Evolutionary conservation across 2,329 filamentous ascomycete species (phyloP).

Genomic region (Colletotrichum theobromicola): DNA sequence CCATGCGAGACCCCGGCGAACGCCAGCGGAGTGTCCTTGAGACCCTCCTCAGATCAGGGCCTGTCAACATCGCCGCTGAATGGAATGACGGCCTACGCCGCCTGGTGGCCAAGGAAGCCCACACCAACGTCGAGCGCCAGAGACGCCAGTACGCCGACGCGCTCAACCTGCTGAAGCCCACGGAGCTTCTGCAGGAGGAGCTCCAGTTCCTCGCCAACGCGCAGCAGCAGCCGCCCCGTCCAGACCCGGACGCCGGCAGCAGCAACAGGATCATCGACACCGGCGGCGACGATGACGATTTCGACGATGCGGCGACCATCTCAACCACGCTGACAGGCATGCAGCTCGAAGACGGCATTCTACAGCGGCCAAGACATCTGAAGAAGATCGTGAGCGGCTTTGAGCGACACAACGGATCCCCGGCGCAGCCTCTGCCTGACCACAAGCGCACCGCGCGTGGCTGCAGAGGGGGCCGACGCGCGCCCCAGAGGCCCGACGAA

Average conservation of each 20-base stretch:
- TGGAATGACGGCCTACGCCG: background rate
- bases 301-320: background rate
- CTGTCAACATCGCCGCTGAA: background rate
- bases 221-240: background rate
- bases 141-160: background rate
- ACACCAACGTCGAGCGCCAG: background rate
- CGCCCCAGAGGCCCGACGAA: background rate
- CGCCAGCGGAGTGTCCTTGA: background rate
- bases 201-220: background rate
- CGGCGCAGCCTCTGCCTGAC: background rate
- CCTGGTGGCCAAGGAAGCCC: background rate
- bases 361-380: background rate
- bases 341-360: background rate
- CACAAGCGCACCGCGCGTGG: background rate
- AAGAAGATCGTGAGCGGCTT: background rate
- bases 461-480: background rate
- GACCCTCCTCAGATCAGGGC: background rate
- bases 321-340: background rate
- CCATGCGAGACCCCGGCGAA: background rate
- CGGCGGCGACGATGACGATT: background rate
- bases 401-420: background rate
- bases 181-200: background rate
- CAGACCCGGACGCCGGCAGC: background rate
- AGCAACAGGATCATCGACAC: background rate
- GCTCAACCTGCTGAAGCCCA: background rate